A percentile compares a stretch with the other conserved stretches of the same genome.
phyloP scores from a whole-genome alignment of 2,329 filamentous ascomycete genomes.

The Alternaria sp. region DNA sequence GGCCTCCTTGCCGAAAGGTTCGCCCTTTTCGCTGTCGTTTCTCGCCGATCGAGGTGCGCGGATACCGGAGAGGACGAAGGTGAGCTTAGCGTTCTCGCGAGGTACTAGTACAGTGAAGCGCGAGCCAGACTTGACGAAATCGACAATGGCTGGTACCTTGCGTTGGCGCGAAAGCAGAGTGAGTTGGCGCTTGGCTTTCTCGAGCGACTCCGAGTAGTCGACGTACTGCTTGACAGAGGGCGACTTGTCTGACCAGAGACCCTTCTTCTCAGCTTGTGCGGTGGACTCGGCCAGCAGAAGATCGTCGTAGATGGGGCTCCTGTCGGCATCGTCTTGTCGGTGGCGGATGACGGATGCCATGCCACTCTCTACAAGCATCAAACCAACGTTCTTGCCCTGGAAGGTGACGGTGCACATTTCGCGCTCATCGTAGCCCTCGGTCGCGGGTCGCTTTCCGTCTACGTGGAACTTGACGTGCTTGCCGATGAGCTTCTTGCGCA shows the following conservation, averaged over 20 bases:
- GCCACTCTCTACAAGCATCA: conserved; percentile 87
- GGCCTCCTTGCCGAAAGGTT: conserved; percentile 95
- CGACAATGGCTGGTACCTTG: conserved; percentile 89
- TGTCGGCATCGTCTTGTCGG: conserved; percentile 90
- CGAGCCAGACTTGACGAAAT: conserved; percentile 97
- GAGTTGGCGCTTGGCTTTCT: conserved; percentile 95
- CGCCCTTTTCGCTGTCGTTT: conserved; percentile 77
- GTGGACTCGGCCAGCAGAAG: conserved; percentile 78
- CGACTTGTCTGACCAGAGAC: conserved; percentile 92
- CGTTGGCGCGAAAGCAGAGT: conserved; percentile 87
- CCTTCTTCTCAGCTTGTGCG: conserved; percentile 87
- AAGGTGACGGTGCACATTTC: conserved; percentile 89
- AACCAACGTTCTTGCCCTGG: conserved; percentile 84
- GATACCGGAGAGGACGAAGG: conserved; percentile 91
- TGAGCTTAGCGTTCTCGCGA: conserved; percentile 91
- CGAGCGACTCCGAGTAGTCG: conserved; percentile 89
- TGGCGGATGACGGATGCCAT: conserved; percentile 95
- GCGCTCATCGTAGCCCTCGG: conserved; percentile 89
- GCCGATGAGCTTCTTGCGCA: conserved; percentile 91
- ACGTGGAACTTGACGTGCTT: conserved; percentile 91
- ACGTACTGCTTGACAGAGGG: conserved; percentile 81
- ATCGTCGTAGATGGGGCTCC: conserved; percentile 92
- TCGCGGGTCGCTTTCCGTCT: conserved; percentile 88
- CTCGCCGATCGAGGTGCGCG: conserved; percentile 87
- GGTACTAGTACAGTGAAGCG: conserved; percentile 92